These are phyloP conservation scores for Diaporthe sp. DNA, from an alignment of 2,329 filamentous ascomycete genomes.

Conservation along the genomic window DNA sequence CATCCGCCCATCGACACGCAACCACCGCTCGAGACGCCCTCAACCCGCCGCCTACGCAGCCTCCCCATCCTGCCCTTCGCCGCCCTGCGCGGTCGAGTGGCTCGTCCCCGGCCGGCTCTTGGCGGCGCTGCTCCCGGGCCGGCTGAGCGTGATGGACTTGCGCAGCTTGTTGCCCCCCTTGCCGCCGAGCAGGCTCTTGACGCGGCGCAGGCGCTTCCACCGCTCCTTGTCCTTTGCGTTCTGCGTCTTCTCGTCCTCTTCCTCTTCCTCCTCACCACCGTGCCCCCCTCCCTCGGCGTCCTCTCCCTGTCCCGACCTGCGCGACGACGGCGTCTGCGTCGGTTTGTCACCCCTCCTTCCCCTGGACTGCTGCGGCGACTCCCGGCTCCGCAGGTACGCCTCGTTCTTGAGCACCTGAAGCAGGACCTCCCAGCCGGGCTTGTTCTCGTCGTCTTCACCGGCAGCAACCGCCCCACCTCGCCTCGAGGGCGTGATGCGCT, in stretches of 20 bases:
- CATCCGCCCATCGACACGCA: not conserved
- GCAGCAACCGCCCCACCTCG: conserved; percentile 46
- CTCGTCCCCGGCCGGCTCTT: conserved; percentile 43
- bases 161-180: conserved; percentile 69
- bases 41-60: not conserved
- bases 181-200: conserved; percentile 81
- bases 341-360: conserved; percentile 44
- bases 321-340: conserved; percentile 40
- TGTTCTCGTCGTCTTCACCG: conserved; percentile 52
- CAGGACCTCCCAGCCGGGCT: conserved; percentile 70
- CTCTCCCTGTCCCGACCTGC: not conserved
- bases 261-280: conserved; percentile 59
- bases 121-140: conserved; percentile 56
- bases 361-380: conserved; percentile 44
- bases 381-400: conserved; percentile 63
- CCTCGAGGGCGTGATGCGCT: conserved; percentile 60
- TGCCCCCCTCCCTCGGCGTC: conserved; percentile 42
- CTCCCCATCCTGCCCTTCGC: conserved; percentile 18
- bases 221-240: conserved; percentile 78
- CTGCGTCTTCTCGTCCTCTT: conserved; percentile 61
- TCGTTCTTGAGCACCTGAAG: conserved; percentile 71
- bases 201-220: conserved; percentile 78
- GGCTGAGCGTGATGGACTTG: conserved; percentile 52
- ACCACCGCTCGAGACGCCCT: too few species aligned
- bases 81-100: conserved; percentile 36